A percentile compares a stretch with the other conserved stretches of the same genome.
Evolutionary conservation across 441 rosid genomes (phyloP).

Genomic region (Erysimum pusillum): DNA sequence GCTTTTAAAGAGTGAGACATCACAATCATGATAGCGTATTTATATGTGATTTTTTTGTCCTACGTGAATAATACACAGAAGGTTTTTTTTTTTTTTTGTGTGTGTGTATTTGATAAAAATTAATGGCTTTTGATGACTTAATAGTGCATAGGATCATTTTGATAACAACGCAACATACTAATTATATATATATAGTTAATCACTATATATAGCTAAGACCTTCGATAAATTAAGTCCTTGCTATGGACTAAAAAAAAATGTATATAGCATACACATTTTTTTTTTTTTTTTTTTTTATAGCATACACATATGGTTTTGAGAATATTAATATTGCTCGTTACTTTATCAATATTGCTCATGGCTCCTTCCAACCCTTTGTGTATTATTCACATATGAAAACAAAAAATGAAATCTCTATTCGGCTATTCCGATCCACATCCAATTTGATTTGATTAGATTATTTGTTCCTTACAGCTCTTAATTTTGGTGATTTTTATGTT

Average conservation of each 20-base stretch:
- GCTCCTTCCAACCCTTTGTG: no score
- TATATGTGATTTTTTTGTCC: no score
- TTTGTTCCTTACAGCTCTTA: background rate
- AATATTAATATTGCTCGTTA: no score
- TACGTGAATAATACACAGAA: no score
- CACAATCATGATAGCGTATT: background rate
- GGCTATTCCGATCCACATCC: no score
- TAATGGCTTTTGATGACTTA: background rate
- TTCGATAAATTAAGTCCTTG: background rate
- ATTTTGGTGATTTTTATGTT: background rate
- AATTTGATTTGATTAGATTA: background rate
- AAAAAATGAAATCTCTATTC: background rate
- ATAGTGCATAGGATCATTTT: background rate
- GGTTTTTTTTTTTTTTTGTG: background rate
- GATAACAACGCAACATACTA: background rate
- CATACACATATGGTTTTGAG: no score
- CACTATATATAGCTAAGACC: no score
- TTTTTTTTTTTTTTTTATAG: no score
- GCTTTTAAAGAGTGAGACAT: constrained; percentile 3
- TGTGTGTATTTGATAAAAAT: background rate
- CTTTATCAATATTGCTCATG: no score
- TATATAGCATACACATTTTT: no score
- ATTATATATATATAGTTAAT: no score
- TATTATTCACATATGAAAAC: no score
- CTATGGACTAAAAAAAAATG: background rate